Evolutionary conservation across 2,329 filamentous ascomycete species (phyloP).

Genomic region (Xylaria polymorpha): DNA sequence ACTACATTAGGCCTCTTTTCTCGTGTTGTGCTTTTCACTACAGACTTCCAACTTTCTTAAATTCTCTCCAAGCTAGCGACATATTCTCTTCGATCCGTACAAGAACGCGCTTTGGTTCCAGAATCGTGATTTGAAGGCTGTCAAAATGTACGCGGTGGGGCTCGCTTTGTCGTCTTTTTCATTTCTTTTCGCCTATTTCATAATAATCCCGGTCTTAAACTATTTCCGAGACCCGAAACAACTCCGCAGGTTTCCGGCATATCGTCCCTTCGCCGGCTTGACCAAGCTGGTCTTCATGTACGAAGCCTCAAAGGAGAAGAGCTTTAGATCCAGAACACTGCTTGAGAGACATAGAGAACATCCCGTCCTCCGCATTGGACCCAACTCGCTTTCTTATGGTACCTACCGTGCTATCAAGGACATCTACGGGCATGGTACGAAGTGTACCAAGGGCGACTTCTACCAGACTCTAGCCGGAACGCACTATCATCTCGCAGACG

Average conservation of each 20-base stretch:
- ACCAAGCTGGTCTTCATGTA: slow-evolving; percentile 21
- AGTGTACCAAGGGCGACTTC: slow-evolving; percentile 8
- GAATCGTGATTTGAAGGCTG: neutral
- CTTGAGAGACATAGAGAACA: slow-evolving; percentile 7
- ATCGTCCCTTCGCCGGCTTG: slow-evolving; percentile 6
- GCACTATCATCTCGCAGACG: neutral
- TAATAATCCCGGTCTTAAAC: slow-evolving; percentile 8
- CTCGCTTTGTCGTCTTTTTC: neutral
- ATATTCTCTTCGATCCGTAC: neutral
- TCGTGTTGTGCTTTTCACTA: neutral
- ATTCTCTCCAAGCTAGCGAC: neutral
- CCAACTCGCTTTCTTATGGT: slow-evolving; percentile 9
- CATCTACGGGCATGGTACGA: slow-evolving; percentile 16
- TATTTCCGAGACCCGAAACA: slow-evolving; percentile 16
- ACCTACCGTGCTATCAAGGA: slow-evolving; percentile 6
- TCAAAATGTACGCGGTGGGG: slow-evolving; percentile 1
- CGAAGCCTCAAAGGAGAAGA: slow-evolving; percentile 10
- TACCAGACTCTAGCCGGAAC: slow-evolving; percentile 1
- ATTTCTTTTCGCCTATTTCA: slow-evolving; percentile 8
- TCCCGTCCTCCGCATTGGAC: slow-evolving; percentile 13
- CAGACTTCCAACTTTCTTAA: neutral
- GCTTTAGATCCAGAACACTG: slow-evolving; percentile 8
- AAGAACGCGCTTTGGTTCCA: neutral
- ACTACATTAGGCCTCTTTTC: neutral
- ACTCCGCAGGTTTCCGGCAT: slow-evolving; percentile 16